A percentile compares a stretch with the other conserved stretches of the same genome.
Conservation (phyloP, 768 basidiomycete genomes). For the Macrolepiota albuminosa region DNA sequence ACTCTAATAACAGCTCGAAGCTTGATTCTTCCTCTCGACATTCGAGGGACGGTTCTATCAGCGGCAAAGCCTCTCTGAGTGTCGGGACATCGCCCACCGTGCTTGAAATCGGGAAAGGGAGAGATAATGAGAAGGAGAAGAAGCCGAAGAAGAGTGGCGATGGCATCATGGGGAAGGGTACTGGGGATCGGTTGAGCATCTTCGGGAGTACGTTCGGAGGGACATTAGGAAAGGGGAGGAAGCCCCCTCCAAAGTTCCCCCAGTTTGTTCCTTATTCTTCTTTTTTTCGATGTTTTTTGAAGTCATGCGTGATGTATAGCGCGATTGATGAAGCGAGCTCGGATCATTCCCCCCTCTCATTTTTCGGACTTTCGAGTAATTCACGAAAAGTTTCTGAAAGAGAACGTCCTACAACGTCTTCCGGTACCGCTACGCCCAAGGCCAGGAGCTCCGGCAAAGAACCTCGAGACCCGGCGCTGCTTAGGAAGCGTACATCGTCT, state of each 20-base stretch:
- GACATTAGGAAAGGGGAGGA: constrained; percentile 62
- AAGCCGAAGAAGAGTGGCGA: constrained; percentile 31
- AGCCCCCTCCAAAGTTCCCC: constrained; percentile 76
- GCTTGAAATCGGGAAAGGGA: constrained; percentile 4
- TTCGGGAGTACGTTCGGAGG: constrained; percentile 68
- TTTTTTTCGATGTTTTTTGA: background rate
- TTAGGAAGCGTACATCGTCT: constrained; percentile 56
- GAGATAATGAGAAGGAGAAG: constrained; percentile 14
- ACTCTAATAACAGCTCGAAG: constrained; percentile 27
- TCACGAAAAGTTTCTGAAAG: constrained; percentile 34
- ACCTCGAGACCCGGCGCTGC: constrained; percentile 32
- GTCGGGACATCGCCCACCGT: constrained; percentile 23
- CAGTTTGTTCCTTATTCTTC: constrained; percentile 36
- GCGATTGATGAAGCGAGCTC: constrained; percentile 24
- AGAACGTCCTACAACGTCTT: constrained; percentile 21
- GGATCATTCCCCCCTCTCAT: constrained; percentile 33
- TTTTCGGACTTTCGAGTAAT: constrained; percentile 42
- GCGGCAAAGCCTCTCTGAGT: constrained; percentile 7
- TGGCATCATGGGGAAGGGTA: constrained; percentile 41
- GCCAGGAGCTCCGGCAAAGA: constrained; percentile 24
- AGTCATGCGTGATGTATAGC: constrained; percentile 15
- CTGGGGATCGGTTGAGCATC: constrained; percentile 68
- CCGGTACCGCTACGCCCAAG: background rate
- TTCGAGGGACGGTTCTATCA: constrained; percentile 19
- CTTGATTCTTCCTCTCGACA: constrained; percentile 19